Base-by-base conservation (phyloP, 768 basidiomycete species). In the Cytidiella melzeri region DNA sequence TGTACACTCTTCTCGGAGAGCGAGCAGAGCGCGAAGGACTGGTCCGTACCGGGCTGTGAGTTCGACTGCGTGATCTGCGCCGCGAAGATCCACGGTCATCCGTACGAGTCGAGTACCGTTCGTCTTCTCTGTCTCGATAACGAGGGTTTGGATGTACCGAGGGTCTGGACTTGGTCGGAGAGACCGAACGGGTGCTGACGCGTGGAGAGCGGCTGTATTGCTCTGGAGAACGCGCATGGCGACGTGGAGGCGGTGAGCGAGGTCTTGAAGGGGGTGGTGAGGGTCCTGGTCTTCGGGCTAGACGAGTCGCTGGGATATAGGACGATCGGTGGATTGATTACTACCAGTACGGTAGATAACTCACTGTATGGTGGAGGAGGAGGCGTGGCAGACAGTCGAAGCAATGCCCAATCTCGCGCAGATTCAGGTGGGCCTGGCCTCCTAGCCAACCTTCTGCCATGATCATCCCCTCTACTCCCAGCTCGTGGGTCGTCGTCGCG, bases 301-400 rank as follows among this genome's bases (percentile, higher is more conserved):
- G 19, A 12, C 21, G 25, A 42, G 6, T 7, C 9, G 30, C 30
- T 34, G 7, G n/a, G 30, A 7, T 34, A 34, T 34, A 34, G 9
- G 9, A 7, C 7, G 7, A 15, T 34, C 15, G 15, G 30, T 34
- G 9, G 7, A 15, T 7, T 34, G 30, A 34, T 7, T 34, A 34
- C 15, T 28, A 15, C 38, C 10, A 40, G 25, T 3, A 37, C 30
- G 15, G 15, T 15, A 34, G 15, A n/a, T 13, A 9, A 48, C 60
- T 28, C 41, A 61, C 60, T 55, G 21, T 59, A 52, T 7, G 56
- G 50, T 4, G 56, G 58, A n/a, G 60, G 60, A 3, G 46, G 46
- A 15, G 60, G 59, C 50, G 45, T 55, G 5, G 60, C 23, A 11
- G 11, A 12, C 13, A 39, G 47, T n/a, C 20, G 18, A 12, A 10